These are phyloP conservation scores for Stenocarpella maydis DNA, from an alignment of 2,329 filamentous ascomycete species.

Conservation along the genomic window DNA sequence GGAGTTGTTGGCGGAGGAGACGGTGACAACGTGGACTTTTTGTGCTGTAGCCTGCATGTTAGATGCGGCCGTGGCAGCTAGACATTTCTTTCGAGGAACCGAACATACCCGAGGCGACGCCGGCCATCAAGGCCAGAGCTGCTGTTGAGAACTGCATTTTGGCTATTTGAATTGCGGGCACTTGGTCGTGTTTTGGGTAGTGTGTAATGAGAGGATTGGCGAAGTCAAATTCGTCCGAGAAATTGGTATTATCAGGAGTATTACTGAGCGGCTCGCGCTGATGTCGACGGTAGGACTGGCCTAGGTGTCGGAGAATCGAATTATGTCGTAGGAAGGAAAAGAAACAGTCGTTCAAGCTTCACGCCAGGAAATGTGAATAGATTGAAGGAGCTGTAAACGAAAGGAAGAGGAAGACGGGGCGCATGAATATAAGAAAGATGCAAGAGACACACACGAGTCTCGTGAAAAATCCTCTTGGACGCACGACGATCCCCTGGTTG, in stretches of 20 bases:
- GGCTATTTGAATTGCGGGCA: slow-evolving; percentile 38
- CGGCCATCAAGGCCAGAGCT: slow-evolving; percentile 56
- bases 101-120: slow-evolving; percentile 55
- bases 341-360: slow-evolving; percentile 35
- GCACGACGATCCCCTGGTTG: slow-evolving; percentile 30
- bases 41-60: slow-evolving; percentile 36
- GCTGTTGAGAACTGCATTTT: slow-evolving; percentile 63
- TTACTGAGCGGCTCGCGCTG: slow-evolving; percentile 56
- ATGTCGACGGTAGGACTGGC: slow-evolving; percentile 55
- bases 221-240: slow-evolving; percentile 31
- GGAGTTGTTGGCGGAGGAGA: slow-evolving; percentile 56
- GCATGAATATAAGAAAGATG: slow-evolving; percentile 36
- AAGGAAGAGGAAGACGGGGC: slow-evolving; percentile 39
- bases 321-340: slow-evolving; percentile 37
- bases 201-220: slow-evolving; percentile 31
- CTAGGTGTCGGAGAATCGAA: slow-evolving; percentile 45
- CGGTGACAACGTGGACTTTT: slow-evolving; percentile 66
- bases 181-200: slow-evolving; percentile 29
- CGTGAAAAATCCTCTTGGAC: slow-evolving; percentile 28
- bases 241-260: slow-evolving; percentile 21
- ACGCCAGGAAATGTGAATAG: slow-evolving; percentile 38
- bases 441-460: slow-evolving; percentile 22
- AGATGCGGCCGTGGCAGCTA: slow-evolving; percentile 1
- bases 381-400: slow-evolving; percentile 37
- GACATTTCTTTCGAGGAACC: background rate